Percentiles rank a stretch among this genome's conserved stretches.
Conservation (phyloP, 2,329 filamentous ascomycete genomes). For the Tolypocladium album region DNA sequence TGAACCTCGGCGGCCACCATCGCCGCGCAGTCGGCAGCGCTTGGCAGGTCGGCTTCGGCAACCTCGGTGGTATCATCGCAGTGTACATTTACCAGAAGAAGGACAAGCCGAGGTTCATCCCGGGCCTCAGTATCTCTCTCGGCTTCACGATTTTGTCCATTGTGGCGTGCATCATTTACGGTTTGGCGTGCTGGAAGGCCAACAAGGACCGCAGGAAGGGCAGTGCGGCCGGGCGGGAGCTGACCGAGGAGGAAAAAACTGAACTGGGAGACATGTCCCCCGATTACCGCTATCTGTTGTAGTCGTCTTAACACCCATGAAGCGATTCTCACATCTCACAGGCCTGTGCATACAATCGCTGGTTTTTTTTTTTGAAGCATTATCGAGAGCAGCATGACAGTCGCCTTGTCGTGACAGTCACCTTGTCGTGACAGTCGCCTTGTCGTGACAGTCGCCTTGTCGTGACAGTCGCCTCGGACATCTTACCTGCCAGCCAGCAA, state of each 20-base stretch:
- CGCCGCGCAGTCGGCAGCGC: constrained; percentile 60
- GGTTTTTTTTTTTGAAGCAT: too few relatives aligned
- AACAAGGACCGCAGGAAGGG: constrained; percentile 48
- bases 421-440: too few relatives aligned
- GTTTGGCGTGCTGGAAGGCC: constrained; percentile 42
- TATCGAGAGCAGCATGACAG: too few relatives aligned
- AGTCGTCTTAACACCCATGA: too few relatives aligned
- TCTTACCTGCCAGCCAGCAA: too few relatives aligned
- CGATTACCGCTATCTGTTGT: constrained; percentile 49
- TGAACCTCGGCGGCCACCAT: constrained; percentile 67
- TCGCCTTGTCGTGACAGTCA: too few relatives aligned
- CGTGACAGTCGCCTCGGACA: too few relatives aligned
- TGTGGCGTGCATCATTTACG: constrained; percentile 50
- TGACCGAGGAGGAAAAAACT: constrained; percentile 52
- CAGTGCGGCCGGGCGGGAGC: constrained; percentile 25
- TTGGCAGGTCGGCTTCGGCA: constrained; percentile 72
- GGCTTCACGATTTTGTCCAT: constrained; percentile 61
- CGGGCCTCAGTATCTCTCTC: constrained; percentile 69
- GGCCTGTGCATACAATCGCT: too few relatives aligned
- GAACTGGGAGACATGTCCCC: constrained; percentile 49
- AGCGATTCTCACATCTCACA: too few relatives aligned
- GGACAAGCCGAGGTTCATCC: constrained; percentile 59
- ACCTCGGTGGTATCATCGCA: constrained; percentile 69
- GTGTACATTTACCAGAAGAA: constrained; percentile 57
- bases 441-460: too few relatives aligned